phyloP scores from a whole-genome alignment of 2,329 filamentous ascomycete genomes.

The Cytospora paraplurivora region DNA sequence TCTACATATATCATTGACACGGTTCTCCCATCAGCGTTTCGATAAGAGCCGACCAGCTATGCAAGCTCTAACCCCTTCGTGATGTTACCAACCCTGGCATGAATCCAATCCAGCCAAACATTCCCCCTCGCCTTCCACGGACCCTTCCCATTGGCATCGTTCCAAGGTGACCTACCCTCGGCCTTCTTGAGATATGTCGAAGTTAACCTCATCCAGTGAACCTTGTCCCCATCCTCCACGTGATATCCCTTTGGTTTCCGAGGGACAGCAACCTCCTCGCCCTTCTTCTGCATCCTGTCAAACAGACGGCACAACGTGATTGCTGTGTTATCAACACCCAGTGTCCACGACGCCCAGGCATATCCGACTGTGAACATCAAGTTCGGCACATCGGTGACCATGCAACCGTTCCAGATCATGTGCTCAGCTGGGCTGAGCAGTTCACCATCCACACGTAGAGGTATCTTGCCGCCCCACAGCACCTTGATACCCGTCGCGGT shows the following conservation, averaged over 20 bases:
- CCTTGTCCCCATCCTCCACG: background rate
- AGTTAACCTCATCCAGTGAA: background rate
- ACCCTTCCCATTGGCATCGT: conserved; percentile 1
- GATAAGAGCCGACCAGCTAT: background rate
- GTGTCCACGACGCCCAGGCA: conserved; percentile 62
- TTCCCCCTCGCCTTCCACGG: conserved; percentile 21
- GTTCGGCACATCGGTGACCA: conserved; percentile 67
- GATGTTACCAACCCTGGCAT: conserved; percentile 8
- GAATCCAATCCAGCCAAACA: conserved; percentile 19
- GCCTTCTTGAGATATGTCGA: conserved; percentile 17
- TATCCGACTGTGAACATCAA: conserved; percentile 61
- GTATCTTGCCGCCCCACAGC: conserved; percentile 16
- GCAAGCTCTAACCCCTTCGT: background rate
- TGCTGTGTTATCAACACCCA: conserved; percentile 53
- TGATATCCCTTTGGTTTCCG: background rate
- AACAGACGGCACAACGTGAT: conserved; percentile 15
- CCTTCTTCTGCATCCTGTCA: conserved; percentile 12
- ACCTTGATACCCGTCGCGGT: conserved; percentile 58
- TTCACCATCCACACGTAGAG: conserved; percentile 15
- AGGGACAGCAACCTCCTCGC: conserved; percentile 14
- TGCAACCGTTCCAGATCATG: conserved; percentile 55
- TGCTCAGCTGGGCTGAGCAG: conserved; percentile 6
- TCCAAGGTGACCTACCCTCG: background rate
- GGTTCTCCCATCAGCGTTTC: background rate
- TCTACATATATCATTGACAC: background rate